Conservation (phyloP, 805 yeast species). For the Priceomyces haplophilus region DNA sequence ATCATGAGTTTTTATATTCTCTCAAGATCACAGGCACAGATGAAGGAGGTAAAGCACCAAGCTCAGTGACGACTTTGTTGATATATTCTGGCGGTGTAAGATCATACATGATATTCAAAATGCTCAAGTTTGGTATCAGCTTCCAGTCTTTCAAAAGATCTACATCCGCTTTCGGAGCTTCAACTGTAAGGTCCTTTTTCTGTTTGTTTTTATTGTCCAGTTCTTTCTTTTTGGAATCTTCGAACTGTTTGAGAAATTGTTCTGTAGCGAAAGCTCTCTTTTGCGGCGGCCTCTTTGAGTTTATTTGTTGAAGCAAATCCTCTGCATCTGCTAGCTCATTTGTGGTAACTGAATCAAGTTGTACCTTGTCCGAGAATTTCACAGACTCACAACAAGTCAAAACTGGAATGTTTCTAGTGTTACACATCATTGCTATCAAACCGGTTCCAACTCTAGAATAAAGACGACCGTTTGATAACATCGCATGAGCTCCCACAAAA, state of each 20-base stretch:
- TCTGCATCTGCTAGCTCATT: slow-evolving; percentile 86
- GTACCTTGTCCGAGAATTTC: slow-evolving; percentile 93
- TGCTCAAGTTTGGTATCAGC: slow-evolving; percentile 57
- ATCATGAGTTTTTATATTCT: slow-evolving; percentile 67
- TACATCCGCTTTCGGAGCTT: slow-evolving; percentile 9
- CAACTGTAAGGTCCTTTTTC: slow-evolving; percentile 5
- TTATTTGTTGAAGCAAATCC: slow-evolving; percentile 53
- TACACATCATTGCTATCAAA: slow-evolving; percentile 85
- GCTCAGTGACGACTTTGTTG: slow-evolving; percentile 92
- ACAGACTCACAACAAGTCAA: slow-evolving; percentile 93
- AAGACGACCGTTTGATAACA: slow-evolving; percentile 90
- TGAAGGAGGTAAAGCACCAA: slow-evolving; percentile 96
- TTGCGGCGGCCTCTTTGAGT: slow-evolving; percentile 50
- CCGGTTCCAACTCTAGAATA: slow-evolving; percentile 96
- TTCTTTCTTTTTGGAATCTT: slow-evolving; percentile 22
- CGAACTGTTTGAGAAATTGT: slow-evolving; percentile 51
- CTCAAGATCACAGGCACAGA: slow-evolving; percentile 95
- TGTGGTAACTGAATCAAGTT: slow-evolving; percentile 90
- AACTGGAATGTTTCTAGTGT: slow-evolving; percentile 86
- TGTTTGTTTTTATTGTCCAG: slow-evolving; percentile 16
- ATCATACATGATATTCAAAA: slow-evolving; percentile 86
- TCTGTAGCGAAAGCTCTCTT: slow-evolving; percentile 63
- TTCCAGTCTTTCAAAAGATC: slow-evolving; percentile 60
- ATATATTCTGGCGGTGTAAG: slow-evolving; percentile 91
- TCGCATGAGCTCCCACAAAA: slow-evolving; percentile 94